Evolutionary conservation across 2,329 filamentous ascomycete species (phyloP), one percentile per base, ranked within the genome.

Genomic region (Lasiodiplodia gonubiensis): DNA sequence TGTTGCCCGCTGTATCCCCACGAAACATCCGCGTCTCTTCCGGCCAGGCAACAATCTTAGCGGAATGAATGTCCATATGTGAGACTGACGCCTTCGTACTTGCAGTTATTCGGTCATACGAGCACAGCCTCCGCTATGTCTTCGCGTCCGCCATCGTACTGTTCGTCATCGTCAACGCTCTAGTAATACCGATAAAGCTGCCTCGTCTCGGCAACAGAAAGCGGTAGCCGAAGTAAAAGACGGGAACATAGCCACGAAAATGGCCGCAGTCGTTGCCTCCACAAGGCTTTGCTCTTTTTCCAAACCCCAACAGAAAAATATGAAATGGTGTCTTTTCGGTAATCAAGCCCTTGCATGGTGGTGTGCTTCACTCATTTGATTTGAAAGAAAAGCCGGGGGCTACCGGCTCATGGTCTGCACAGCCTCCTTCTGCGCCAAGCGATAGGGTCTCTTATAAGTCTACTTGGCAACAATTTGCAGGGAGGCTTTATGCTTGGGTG

Each of bases 101-200:
- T 52, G 64, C 27, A 79, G 78, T 80, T 6, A 78, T 80, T 59
- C 72, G 77, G 25, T 79, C 80, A 18, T 80, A 81, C 66, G 72
- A 71, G 42, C 72, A 73, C 54, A 78, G 78, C 66, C 70, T 81
- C 30, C 74, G 78, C 55, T 73, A 80, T 7, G 81, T 81, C 1
- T 85, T 84, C 69, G 74, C 81, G 53, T 80, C 76, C 2, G 78
- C 81, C 37, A 77, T 82, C 51, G 76, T 75, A 18, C 70, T 78
- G 2, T 73, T 90, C 64, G 84, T 86, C 0, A 67, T 85, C 10
- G 75, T 86, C 0, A 83, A 83, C 21, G 70, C 85, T 2, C 70
- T 89, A 60, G 75, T 89, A 2, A 12, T 84, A 42, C 83, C 84
- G 0, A 79, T 90, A 25, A 84, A 80, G 72, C 72, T 91, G 71